Conservation (phyloP, 768 basidiomycete species). For the Tricholoma hemisulphureum region DNA sequence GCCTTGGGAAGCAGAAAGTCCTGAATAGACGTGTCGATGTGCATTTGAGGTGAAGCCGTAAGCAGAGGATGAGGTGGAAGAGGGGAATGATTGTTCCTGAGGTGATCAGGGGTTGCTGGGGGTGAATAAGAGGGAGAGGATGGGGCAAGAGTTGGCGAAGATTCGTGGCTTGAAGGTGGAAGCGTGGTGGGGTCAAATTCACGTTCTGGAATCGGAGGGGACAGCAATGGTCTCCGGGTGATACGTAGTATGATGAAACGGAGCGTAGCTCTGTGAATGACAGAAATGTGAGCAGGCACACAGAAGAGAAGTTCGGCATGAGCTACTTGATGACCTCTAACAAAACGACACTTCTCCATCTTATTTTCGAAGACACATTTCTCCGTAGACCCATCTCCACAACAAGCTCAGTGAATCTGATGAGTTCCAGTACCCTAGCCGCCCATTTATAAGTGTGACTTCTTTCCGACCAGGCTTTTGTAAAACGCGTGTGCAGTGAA, state of each 20-base stretch:
- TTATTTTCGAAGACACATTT: slow-evolving; percentile 58
- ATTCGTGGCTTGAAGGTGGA: slow-evolving; percentile 49
- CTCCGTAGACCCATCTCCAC: slow-evolving; percentile 86
- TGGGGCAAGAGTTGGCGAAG: slow-evolving; percentile 60
- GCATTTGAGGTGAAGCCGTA: slow-evolving; percentile 47
- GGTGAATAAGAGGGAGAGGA: slow-evolving; percentile 57
- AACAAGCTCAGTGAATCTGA: slow-evolving; percentile 80
- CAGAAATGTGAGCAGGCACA: slow-evolving; percentile 13
- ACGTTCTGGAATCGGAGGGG: slow-evolving; percentile 81
- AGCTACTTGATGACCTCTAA: slow-evolving; percentile 85
- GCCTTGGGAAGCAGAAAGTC: slow-evolving; percentile 84
- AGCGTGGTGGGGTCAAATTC: slow-evolving; percentile 79
- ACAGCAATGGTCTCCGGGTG: slow-evolving; percentile 73
- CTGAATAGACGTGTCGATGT: slow-evolving; percentile 61
- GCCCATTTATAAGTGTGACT: slow-evolving; percentile 74
- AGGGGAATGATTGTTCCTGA: slow-evolving; percentile 73
- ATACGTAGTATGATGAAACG: slow-evolving; percentile 71
- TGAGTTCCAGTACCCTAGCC: slow-evolving; percentile 69
- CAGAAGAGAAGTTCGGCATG: neutral
- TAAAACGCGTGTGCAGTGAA: slow-evolving; percentile 84
- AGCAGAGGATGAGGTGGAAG: slow-evolving; percentile 66
- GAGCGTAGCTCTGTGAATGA: slow-evolving; percentile 58
- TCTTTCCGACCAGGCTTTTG: slow-evolving; percentile 79
- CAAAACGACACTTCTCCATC: slow-evolving; percentile 75
- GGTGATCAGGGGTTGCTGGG: slow-evolving; percentile 71